Conservation (phyloP, 345 rosid species). For the Ceriops decandra region DNA sequence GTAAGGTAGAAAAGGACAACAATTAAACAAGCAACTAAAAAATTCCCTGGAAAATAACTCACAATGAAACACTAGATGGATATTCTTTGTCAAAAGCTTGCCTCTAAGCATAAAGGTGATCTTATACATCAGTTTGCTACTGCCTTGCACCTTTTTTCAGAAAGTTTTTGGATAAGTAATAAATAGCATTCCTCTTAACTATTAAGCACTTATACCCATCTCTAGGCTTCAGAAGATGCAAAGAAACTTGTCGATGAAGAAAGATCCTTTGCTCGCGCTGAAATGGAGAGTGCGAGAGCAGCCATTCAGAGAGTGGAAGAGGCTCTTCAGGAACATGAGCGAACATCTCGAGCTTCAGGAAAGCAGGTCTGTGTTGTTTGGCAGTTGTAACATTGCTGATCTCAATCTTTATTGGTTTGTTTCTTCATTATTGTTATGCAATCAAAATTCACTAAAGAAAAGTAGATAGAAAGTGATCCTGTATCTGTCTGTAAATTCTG, state of each 20-base stretch:
- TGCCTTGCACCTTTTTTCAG: not conserved
- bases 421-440: not conserved
- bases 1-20: too few relatives aligned
- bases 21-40: too few relatives aligned
- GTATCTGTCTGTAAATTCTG: not conserved
- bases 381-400: not conserved
- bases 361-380: conserved; percentile 44
- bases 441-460: not conserved
- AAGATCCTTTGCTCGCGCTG: conserved; percentile 90
- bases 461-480: not conserved
- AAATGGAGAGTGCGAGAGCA: conserved; percentile 96
- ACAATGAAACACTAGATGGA: too few relatives aligned
- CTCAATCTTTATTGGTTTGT: not conserved
- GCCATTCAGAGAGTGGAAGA: conserved; percentile 98
- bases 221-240: conserved; percentile 96
- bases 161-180: not conserved
- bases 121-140: not conserved
- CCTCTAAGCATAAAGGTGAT: too few relatives aligned
- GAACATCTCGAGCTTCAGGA: conserved; percentile 66
- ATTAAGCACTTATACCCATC: conserved; percentile 18
- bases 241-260: conserved; percentile 93
- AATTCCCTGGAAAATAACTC: too few relatives aligned
- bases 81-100: too few relatives aligned
- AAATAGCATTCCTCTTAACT: conserved; percentile 1
- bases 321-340: conserved; percentile 83